Evolutionary conservation across 495 filamentous ascomycete genomes (phyloP), one percentile per base, ranked within the genome.

Genomic region (Penicillium arizonense): DNA sequence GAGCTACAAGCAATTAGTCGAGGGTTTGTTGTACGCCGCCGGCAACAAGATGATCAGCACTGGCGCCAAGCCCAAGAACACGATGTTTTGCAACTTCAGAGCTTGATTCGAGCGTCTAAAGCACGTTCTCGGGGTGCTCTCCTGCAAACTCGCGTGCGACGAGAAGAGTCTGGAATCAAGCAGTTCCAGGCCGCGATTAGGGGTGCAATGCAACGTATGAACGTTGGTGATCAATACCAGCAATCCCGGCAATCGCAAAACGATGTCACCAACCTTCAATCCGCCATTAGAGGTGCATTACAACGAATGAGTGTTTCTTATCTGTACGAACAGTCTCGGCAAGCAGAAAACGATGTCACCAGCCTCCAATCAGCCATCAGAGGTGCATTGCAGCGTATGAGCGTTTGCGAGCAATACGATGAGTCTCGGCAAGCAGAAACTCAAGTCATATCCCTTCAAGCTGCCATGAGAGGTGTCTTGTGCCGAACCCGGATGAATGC

Each of bases 11-110:
- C 89, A 52, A 78, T 83, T 7, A 84, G 83, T 2, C 82, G 93
- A 47, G 95, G 91, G 11, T 96, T 88, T 59, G 69, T 96, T 33
- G 78, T 86, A 26, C 85, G 95, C 44, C 80, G 78, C 34, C 80
- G 79, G 37, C 80, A 84, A 62, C 71, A 70, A 45, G 72, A 75
- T 18, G 82, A 84, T 57, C 82, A 87, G 65, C 68, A 81, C 33
- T 81, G 78, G 71, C 91, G 88, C 76, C 81, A 86, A 59, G 80
- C 81, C 47, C 86, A 84, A 43, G 86, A 93, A 60, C 62, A 69
- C 12, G 81, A 92, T 42, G 78, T 98, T 34, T 70, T 94, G 24
- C 78, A 81, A 47, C 70, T 98, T n/a, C 94, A 98, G 69, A 94
- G 85, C 57, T 73, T 95, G 26, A 82, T 92, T 49, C 79, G 94